Percentiles rank a stretch among this genome's conserved stretches.
These are phyloP conservation scores for Starmerella khaoyaiensis DNA, from an alignment of 805 yeast species.

Conservation along the genomic window DNA sequence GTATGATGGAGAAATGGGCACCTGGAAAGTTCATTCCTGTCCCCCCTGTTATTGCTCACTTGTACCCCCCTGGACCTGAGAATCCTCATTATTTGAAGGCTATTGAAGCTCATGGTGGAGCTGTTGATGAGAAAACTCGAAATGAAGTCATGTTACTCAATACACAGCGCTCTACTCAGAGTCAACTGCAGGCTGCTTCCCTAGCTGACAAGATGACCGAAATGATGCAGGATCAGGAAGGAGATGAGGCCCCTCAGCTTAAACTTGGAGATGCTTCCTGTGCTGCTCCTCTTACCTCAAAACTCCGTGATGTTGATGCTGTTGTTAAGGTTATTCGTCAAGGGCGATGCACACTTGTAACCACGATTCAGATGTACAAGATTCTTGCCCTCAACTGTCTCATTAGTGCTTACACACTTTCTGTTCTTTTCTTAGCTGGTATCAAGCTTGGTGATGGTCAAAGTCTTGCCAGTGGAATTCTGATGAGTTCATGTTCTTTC, in stretches of 20 bases:
- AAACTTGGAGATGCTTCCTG: constrained; percentile 97
- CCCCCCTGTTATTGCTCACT: constrained; percentile 79
- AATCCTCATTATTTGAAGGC: constrained; percentile 84
- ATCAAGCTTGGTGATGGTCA: constrained; percentile 97
- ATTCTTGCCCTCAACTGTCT: constrained; percentile 92
- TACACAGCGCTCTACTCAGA: constrained; percentile 30
- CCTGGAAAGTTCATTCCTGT: constrained; percentile 53
- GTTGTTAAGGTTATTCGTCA: constrained; percentile 90
- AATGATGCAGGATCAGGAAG: constrained; percentile 41
- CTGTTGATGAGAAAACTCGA: constrained; percentile 44
- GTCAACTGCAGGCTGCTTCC: constrained; percentile 30
- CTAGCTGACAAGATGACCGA: constrained; percentile 56
- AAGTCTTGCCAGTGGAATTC: constrained; percentile 89
- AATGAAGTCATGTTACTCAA: constrained; percentile 28
- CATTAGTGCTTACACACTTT: constrained; percentile 88
- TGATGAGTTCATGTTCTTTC: constrained; percentile 85
- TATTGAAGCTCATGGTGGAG: constrained; percentile 70
- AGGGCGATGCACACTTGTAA: constrained; percentile 94
- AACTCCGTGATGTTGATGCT: constrained; percentile 79
- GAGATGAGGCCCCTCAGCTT: constrained; percentile 75
- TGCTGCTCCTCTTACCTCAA: constrained; percentile 97
- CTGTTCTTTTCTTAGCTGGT: constrained; percentile 91
- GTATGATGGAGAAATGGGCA: constrained; percentile 61
- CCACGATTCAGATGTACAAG: constrained; percentile 98
- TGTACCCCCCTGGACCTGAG: constrained; percentile 88